These are phyloP conservation scores for Irpex rosettiformis DNA, from an alignment of 1,284 basidiomycete species.

Conservation along the genomic window DNA sequence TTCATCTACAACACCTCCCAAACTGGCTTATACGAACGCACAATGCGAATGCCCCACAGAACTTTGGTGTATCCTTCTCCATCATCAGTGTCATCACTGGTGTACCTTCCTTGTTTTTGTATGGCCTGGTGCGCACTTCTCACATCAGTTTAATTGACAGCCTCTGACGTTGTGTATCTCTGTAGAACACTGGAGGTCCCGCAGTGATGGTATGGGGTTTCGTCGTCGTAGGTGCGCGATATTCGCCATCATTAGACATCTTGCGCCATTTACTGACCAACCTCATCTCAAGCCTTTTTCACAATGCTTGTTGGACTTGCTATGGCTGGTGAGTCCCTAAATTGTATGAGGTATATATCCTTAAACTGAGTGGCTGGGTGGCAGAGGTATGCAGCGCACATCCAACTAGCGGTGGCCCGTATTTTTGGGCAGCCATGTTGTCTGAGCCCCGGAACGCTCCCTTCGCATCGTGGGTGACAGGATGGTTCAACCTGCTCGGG, in stretches of 20 bases:
- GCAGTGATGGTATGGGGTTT: constrained; percentile 76
- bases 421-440: constrained; percentile 75
- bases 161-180: constrained; percentile 8
- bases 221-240: constrained; percentile 47
- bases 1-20: constrained; percentile 4
- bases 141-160: background rate
- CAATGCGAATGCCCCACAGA: constrained; percentile 34
- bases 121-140: constrained; percentile 51
- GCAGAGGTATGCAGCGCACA: constrained; percentile 69
- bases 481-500: constrained; percentile 74
- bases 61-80: constrained; percentile 74
- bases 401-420: constrained; percentile 72
- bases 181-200: constrained; percentile 66
- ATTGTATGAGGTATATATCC: background rate
- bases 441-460: constrained; percentile 51
- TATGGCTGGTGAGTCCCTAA: constrained; percentile 55
- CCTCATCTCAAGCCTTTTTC: constrained; percentile 43
- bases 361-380: background rate
- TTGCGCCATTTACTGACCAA: background rate
- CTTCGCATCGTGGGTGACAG: constrained; percentile 67
- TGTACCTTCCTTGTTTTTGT: constrained; percentile 61
- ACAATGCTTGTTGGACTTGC: constrained; percentile 65
- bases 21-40: constrained; percentile 9
- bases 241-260: background rate
- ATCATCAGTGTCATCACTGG: constrained; percentile 74